phyloP scores from a whole-genome alignment of 495 filamentous ascomycete genomes.

The Daldinia vernicosa region DNA sequence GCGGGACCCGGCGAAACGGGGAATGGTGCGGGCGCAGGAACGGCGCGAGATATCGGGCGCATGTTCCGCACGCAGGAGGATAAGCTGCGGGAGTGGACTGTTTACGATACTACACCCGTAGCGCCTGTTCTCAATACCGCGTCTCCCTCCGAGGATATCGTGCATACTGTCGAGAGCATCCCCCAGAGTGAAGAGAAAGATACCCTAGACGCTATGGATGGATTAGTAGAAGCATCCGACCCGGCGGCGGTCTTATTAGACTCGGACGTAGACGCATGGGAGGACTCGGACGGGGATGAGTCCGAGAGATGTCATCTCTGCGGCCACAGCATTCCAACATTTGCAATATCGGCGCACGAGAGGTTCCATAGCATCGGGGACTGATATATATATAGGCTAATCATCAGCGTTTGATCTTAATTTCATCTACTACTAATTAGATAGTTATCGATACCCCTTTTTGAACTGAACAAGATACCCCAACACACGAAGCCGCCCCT shows the following conservation, averaged over 20 bases:
- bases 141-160: background rate
- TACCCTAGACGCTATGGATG: background rate
- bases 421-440: background rate
- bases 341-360: conserved; percentile 77
- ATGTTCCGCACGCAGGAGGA: conserved; percentile 77
- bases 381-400: conserved; percentile 12
- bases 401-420: background rate
- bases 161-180: background rate
- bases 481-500: background rate
- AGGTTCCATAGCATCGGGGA: conserved; percentile 68
- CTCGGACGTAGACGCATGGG: conserved; percentile 50
- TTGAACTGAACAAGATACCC: conserved; percentile 15
- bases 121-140: background rate
- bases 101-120: conserved; percentile 51
- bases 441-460: conserved; percentile 20
- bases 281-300: conserved; percentile 51
- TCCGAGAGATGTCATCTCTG: conserved; percentile 64
- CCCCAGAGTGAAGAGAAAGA: conserved; percentile 10
- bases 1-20: conserved; percentile 59
- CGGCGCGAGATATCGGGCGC: conserved; percentile 68
- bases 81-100: conserved; percentile 69
- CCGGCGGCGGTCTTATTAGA: conserved; percentile 17
- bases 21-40: conserved; percentile 11
- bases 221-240: background rate
- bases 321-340: conserved; percentile 70